Base-by-base conservation (phyloP, 148 eudicot genomes). In the Bassia scoparia region DNA sequence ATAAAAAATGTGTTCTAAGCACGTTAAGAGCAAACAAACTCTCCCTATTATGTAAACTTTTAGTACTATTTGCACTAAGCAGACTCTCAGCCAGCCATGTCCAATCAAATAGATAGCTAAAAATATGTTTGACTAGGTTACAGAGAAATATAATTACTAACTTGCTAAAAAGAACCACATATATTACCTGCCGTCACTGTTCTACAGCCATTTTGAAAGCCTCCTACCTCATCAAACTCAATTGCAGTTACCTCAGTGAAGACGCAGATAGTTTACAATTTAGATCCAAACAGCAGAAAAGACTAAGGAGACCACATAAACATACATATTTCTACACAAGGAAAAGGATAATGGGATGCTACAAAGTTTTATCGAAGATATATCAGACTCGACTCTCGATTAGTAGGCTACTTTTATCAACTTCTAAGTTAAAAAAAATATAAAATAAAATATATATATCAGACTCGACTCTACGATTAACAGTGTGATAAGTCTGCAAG, bases 171-270 rank as follows among this genome's bases (percentile, higher is more conserved):
- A 72, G 23, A 37, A 23, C 33, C 62, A 48, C 14, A 74, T 26
- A 74, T 26, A 74, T 71, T 85, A 91, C 99, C 97, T 95, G 65
- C 99, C 99, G 66, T 75, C 87, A 78, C 99, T 92, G 84, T 80
- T 96, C 99, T 74, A 92, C 94, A 81, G 90, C 97, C 97, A 95
- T n/a, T 91, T 74, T 72, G 88, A 80, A 86, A 88, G 34, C 99
- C 97, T 66, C 86, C 90, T 59, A 81, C 93, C 55, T 86, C 93
- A 83, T 91, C 97, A 78, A 95, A 95, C 71, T 84, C 86, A 56
- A 95, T 49, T 50, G 97, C 96, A 64, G 98, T 95, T 69, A 95
- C 97, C 84, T 89, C 96, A 87, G 69, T 34, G 70, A 63, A 72
- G 21, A 61, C 50, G 55, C 50, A 68, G 6, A 80, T 26, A 52